Base-by-base conservation (phyloP, 768 basidiomycete genomes). In the Pulveroboletus sp. region DNA sequence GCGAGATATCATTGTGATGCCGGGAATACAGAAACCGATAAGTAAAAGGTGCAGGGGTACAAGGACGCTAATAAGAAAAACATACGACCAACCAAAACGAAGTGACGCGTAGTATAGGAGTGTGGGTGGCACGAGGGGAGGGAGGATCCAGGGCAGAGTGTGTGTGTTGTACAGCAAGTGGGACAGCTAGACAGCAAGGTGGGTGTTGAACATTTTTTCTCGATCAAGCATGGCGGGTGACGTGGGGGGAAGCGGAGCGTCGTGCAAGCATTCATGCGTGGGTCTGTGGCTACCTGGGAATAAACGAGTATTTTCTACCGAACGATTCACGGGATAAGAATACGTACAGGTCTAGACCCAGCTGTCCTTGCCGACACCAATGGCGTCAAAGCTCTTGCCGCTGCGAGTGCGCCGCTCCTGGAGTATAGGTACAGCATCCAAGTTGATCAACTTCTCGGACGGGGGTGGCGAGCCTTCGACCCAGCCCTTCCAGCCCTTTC, bases 401-500 rank as follows among this genome's bases (percentile, higher is more conserved):
- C 88, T 90, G 49, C 89, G 74, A n/a, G 87, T 87, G 51, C 84
- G 78, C 50, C 89, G 72, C 69, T 90, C 88, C 51, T 79, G 80
- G 10, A 90, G 75, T 7, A 85, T 69, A 23, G 82, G 79, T 2
- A 83, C 85, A 29, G 76, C 75, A 64, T 91, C 89, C 52, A 90
- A 75, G 60, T 90, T 90, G 69, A 90, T 90, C 43, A 90, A 72
- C 66, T 89, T 90, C 59, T 82, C 78, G 14, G 86, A 87, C 19
- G 89, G 85, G 44, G 82, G 81, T 21, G 86, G 86, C 19, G 87
- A 89, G 56, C 87, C 88, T 72, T 90, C 89, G 19, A 91, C 85
- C 89, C 89, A 91, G 33, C 89, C 89, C 72, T 91, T 91, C 89
- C 89, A 91, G 16, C 89, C 89, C 66, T 91, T 91, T 69, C 77